Conservation (phyloP, 352 stramenopile genomes). For the Phytophthora rubi region DNA sequence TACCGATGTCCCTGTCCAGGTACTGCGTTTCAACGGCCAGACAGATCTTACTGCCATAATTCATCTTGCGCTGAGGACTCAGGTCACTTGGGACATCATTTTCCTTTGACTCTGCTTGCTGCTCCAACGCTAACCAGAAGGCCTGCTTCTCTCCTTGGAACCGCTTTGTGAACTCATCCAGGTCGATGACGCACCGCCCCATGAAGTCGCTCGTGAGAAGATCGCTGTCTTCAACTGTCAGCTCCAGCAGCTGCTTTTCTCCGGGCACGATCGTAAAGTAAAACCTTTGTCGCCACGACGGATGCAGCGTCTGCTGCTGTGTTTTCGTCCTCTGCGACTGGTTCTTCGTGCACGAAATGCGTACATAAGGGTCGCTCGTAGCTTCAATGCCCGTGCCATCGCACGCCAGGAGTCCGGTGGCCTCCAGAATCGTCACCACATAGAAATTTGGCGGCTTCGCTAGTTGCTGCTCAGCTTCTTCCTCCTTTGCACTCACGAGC, state of each 20-base stretch:
- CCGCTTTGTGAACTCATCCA: slow-evolving; percentile 60
- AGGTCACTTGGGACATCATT: slow-evolving; percentile 54
- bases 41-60: slow-evolving; percentile 63
- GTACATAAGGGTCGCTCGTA: slow-evolving; percentile 75
- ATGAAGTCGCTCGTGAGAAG: slow-evolving; percentile 80
- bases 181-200: slow-evolving; percentile 67
- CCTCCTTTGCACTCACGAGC: background rate
- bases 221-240: slow-evolving; percentile 71
- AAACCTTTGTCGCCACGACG: slow-evolving; percentile 75
- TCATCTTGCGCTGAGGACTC: slow-evolving; percentile 50
- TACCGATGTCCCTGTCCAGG: slow-evolving; percentile 60
- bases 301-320: slow-evolving; percentile 67
- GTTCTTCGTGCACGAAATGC: slow-evolving; percentile 62
- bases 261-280: slow-evolving; percentile 58
- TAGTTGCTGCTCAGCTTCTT: slow-evolving; percentile 1
- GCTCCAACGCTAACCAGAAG: slow-evolving; percentile 75
- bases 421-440: slow-evolving; percentile 75
- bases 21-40: slow-evolving; percentile 64
- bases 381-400: slow-evolving; percentile 63
- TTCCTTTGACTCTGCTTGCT: slow-evolving; percentile 42
- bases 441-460: slow-evolving; percentile 56
- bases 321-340: slow-evolving; percentile 65
- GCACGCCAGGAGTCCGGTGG: slow-evolving; percentile 52
- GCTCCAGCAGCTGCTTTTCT: slow-evolving; percentile 57
- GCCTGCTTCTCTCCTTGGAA: slow-evolving; percentile 58